These are phyloP conservation scores for Xylaria intraflava DNA, from an alignment of 495 filamentous ascomycete genomes.

Conservation along the genomic window DNA sequence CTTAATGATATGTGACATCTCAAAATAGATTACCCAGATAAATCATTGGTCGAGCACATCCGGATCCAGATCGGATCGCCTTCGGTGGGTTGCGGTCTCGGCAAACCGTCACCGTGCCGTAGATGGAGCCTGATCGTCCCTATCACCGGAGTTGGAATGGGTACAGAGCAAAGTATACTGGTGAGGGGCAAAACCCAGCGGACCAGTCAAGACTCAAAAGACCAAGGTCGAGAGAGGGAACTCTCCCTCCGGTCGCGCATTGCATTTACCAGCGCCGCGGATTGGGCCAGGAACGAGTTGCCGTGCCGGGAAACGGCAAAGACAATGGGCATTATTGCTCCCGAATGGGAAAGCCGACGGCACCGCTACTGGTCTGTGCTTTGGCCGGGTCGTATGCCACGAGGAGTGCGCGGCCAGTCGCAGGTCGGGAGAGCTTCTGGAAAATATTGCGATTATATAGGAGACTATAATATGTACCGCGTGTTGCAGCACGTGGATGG, in stretches of 20 bases:
- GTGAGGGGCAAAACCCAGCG: background rate
- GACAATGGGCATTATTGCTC: conserved; percentile 19
- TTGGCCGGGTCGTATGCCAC: conserved; percentile 35
- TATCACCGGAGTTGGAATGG: conserved; percentile 37
- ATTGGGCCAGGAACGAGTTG: conserved; percentile 19
- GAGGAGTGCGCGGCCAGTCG: conserved; percentile 25
- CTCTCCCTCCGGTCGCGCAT: conserved; percentile 18
- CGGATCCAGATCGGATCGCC: conserved; percentile 35
- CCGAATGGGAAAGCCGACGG: conserved; percentile 35
- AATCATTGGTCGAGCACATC: conserved; percentile 29
- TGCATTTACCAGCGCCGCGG: conserved; percentile 20
- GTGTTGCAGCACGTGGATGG: conserved; percentile 19
- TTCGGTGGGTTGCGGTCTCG: conserved; percentile 27
- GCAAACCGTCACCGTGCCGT: conserved; percentile 25
- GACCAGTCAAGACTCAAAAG: too few relatives aligned
- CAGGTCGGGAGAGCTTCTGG: conserved; percentile 27
- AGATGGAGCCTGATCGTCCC: conserved; percentile 33
- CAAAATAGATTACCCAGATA: background rate
- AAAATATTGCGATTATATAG: too few relatives aligned
- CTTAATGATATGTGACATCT: background rate
- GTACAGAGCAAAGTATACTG: too few relatives aligned
- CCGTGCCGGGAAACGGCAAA: conserved; percentile 27
- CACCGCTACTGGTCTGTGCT: conserved; percentile 20
- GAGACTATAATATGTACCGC: conserved; percentile 22
- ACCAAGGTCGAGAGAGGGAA: conserved; percentile 3